These are phyloP conservation scores for Penicillium sp. DNA, from an alignment of 2,329 filamentous ascomycete species.

Conservation along the genomic window DNA sequence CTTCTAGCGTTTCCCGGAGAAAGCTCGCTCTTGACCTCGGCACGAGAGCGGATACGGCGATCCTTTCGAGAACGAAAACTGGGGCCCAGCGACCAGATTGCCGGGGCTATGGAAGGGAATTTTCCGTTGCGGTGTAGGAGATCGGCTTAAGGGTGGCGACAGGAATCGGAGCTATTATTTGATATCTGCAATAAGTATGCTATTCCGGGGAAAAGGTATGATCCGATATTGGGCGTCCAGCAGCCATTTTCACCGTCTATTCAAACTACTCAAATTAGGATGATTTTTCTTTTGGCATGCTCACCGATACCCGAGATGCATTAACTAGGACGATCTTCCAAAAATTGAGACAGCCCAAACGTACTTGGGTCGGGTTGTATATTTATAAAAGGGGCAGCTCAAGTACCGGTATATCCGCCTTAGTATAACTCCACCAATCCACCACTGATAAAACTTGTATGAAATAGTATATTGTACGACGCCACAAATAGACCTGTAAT, in stretches of 20 bases:
- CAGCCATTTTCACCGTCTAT: background rate
- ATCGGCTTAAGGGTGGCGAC: background rate
- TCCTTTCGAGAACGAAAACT: slow-evolving; percentile 8
- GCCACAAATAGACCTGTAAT: background rate
- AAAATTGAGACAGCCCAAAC: background rate
- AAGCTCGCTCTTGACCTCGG: slow-evolving; percentile 7
- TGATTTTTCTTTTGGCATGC: background rate
- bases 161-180: background rate
- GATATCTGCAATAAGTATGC: background rate
- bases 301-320: background rate
- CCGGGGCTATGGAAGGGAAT: slow-evolving; percentile 7
- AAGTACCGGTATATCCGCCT: background rate
- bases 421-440: background rate
- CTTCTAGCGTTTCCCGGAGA: slow-evolving; percentile 10
- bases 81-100: slow-evolving; percentile 10
- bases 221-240: background rate
- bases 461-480: background rate
- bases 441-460: background rate
- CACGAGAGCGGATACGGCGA: slow-evolving; percentile 9
- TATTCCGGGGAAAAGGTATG: background rate
- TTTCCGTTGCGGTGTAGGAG: slow-evolving; percentile 3
- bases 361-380: background rate
- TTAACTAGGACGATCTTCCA: background rate
- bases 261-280: background rate
- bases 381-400: background rate